A percentile compares a stretch with the other conserved stretches of the same genome.
These are phyloP conservation scores for Metschnikowia gruessii DNA, from an alignment of 805 yeast genomes.

Conservation along the genomic window DNA sequence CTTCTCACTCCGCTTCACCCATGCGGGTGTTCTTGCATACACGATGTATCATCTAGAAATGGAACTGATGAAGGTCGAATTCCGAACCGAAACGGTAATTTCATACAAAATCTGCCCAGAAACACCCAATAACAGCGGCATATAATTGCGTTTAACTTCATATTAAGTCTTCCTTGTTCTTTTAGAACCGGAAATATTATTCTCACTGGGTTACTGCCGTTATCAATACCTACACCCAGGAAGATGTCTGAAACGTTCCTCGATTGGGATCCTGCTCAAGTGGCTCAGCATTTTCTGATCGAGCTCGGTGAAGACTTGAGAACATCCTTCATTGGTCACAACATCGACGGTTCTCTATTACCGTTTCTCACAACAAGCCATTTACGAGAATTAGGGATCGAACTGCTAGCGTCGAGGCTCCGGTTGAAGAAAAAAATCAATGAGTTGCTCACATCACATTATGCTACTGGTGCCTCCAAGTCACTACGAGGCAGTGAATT, in stretches of 20 bases:
- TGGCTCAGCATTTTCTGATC: constrained; percentile 32
- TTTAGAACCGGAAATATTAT: background rate
- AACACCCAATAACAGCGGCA: too few relatives aligned
- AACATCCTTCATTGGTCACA: constrained; percentile 48
- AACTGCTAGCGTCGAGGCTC: constrained; percentile 53
- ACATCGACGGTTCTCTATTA: constrained; percentile 70
- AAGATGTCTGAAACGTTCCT: constrained; percentile 33
- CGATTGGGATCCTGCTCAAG: constrained; percentile 47
- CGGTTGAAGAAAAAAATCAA: constrained; percentile 57
- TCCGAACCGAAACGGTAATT: too few relatives aligned
- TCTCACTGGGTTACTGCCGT: background rate
- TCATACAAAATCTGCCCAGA: too few relatives aligned
- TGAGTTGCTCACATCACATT: constrained; percentile 44
- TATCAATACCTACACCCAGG: background rate
- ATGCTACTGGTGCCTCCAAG: constrained; percentile 10
- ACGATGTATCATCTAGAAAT: constrained; percentile 3
- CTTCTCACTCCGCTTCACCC: background rate
- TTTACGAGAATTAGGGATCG: constrained; percentile 68
- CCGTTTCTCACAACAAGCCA: constrained; percentile 68
- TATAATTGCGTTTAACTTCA: too few relatives aligned
- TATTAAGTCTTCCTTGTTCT: too few relatives aligned
- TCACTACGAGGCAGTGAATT: constrained; percentile 24
- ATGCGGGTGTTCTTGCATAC: constrained; percentile 8
- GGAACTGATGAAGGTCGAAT: background rate
- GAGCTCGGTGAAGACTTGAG: constrained; percentile 27